phyloP scores from a whole-genome alignment of 1,284 basidiomycete genomes.

The Fomes fomentarius region DNA sequence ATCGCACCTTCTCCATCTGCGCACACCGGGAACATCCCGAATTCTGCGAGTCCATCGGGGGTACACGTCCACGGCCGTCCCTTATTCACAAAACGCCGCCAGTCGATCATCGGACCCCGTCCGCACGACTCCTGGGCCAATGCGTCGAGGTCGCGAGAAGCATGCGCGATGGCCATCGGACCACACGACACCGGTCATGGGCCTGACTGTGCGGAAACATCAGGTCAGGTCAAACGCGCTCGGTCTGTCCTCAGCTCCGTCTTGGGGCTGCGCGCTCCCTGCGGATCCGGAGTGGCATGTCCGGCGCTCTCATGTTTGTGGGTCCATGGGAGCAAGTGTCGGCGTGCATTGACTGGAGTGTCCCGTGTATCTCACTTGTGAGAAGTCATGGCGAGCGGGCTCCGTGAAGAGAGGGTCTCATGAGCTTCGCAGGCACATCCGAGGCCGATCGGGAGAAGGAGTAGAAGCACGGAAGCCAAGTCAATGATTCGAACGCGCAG shows the following conservation, averaged over 20 bases:
- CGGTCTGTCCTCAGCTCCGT: background rate
- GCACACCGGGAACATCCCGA: background rate
- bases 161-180: background rate
- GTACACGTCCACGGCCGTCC: background rate
- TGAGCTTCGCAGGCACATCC: background rate
- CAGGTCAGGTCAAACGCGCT: background rate
- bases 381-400: background rate
- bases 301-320: slow-evolving; percentile 7
- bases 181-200: background rate
- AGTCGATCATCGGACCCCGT: slow-evolving; percentile 9
- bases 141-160: background rate
- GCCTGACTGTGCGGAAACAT: background rate
- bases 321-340: background rate
- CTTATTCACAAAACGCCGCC: slow-evolving; percentile 1
- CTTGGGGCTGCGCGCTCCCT: background rate
- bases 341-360: slow-evolving; percentile 1
- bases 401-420: background rate
- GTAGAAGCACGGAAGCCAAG: slow-evolving; percentile 4
- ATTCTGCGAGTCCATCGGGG: too few relatives aligned
- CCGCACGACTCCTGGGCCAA: background rate
- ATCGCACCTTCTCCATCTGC: slow-evolving; percentile 11
- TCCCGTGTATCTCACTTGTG: background rate
- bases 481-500: background rate
- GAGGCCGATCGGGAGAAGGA: slow-evolving; percentile 3
- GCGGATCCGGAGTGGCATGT: background rate